Evolutionary conservation across 2,329 filamentous ascomycete genomes (phyloP).

Genomic region (Xylaria arbuscula): DNA sequence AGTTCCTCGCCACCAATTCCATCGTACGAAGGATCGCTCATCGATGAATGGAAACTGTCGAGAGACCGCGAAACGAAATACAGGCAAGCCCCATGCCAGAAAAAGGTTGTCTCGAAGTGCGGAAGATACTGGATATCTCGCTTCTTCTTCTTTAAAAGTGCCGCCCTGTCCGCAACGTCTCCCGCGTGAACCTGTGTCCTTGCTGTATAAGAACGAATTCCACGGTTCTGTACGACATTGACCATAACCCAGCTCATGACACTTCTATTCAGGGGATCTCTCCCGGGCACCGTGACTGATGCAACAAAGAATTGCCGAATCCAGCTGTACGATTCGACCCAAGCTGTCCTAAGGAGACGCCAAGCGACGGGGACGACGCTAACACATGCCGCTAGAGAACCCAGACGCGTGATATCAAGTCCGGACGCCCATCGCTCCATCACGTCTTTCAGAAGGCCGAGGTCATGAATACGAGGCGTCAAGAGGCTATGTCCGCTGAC

Average conservation of each 20-base stretch:
- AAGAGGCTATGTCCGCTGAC: slow-evolving; percentile 41
- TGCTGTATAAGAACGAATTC: slow-evolving; percentile 58
- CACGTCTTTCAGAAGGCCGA: slow-evolving; percentile 53
- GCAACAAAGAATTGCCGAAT: slow-evolving; percentile 58
- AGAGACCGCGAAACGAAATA: slow-evolving; percentile 59
- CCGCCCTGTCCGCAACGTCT: slow-evolving; percentile 52
- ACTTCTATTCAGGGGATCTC: slow-evolving; percentile 59
- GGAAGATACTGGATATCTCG: slow-evolving; percentile 58
- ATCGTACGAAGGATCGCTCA: slow-evolving; percentile 58
- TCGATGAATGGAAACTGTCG: slow-evolving; percentile 52
- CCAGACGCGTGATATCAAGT: slow-evolving; percentile 59
- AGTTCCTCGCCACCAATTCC: slow-evolving; percentile 60
- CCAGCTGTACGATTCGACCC: slow-evolving; percentile 55
- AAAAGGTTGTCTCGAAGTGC: slow-evolving; percentile 59
- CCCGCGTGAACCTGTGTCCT: slow-evolving; percentile 54
- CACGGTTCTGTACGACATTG: slow-evolving; percentile 52
- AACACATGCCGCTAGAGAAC: slow-evolving; percentile 58
- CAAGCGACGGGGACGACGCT: slow-evolving; percentile 56
- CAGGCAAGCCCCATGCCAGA: slow-evolving; percentile 60
- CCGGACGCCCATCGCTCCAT: slow-evolving; percentile 55
- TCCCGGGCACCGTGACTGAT: slow-evolving; percentile 56
- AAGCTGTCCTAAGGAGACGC: slow-evolving; percentile 52
- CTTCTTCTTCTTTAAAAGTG: slow-evolving; percentile 56
- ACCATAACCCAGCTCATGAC: slow-evolving; percentile 59
- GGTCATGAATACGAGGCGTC: slow-evolving; percentile 49